Conservation (phyloP, 2,329 filamentous ascomycete species). For the Clonostachys sp. region DNA sequence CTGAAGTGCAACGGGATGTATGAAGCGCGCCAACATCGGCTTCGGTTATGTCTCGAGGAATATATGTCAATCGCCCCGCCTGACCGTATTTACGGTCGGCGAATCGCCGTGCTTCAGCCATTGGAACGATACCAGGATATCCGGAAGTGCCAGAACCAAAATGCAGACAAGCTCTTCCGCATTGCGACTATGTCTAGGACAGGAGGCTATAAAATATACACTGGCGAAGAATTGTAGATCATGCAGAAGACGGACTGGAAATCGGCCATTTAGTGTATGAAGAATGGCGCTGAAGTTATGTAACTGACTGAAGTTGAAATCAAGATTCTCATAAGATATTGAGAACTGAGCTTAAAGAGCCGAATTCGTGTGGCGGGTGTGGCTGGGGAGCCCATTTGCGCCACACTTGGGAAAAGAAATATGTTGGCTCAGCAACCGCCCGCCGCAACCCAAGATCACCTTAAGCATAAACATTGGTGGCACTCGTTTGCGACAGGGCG, state of each 20-base stretch:
- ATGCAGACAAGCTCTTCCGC: conserved; percentile 13
- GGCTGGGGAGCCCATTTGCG: not conserved
- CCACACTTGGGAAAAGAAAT: conserved; percentile 1
- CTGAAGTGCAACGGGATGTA: conserved; percentile 18
- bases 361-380: conserved; percentile 10
- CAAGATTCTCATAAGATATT: no score
- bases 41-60: conserved; percentile 12
- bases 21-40: conserved; percentile 18
- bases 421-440: conserved; percentile 13
- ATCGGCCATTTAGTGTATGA: no score
- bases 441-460: not conserved
- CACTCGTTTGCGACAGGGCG: not conserved
- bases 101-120: conserved; percentile 26
- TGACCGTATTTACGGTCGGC: conserved; percentile 24
- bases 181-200: conserved; percentile 12
- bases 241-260: no score
- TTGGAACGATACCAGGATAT: conserved; percentile 14
- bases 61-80: conserved; percentile 23
- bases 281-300: no score
- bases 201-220: no score
- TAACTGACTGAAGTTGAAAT: no score
- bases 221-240: no score
- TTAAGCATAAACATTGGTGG: not conserved
- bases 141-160: no score
- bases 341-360: no score